Conservation (phyloP, 1,284 basidiomycete genomes). For the Sporisorium exsertum region DNA sequence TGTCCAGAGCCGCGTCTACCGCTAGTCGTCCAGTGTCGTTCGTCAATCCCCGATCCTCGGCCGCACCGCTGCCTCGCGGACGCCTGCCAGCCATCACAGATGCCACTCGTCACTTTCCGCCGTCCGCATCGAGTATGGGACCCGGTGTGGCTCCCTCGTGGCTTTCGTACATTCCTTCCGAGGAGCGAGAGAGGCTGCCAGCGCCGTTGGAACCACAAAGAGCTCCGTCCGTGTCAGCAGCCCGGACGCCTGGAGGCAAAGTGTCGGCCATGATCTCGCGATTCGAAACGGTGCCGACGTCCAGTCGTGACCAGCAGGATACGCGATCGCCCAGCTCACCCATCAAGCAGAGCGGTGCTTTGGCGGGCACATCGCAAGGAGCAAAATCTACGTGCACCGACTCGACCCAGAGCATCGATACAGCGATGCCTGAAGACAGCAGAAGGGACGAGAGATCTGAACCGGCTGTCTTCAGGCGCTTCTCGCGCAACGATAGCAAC, state of each 20-base stretch:
- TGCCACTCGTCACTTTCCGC: constrained; percentile 61
- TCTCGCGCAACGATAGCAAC: constrained; percentile 8
- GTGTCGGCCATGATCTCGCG: constrained; percentile 50
- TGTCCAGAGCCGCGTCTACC: constrained; percentile 24
- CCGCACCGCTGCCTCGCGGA: constrained; percentile 54
- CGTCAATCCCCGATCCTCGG: constrained; percentile 52
- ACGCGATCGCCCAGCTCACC: constrained; percentile 4
- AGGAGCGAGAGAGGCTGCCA: constrained; percentile 38
- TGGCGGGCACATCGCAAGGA: neutral
- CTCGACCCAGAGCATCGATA: constrained; percentile 8
- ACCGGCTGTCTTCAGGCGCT: constrained; percentile 27
- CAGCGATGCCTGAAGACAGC: neutral
- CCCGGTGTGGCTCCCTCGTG: constrained; percentile 36
- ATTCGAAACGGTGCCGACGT: constrained; percentile 24
- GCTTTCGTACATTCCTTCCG: constrained; percentile 47
- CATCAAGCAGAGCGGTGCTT: neutral
- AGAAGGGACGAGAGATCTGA: neutral
- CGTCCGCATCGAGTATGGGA: constrained; percentile 29
- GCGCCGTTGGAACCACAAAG: constrained; percentile 37
- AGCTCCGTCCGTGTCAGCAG: neutral
- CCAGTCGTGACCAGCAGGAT: constrained; percentile 4
- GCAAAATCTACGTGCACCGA: neutral
- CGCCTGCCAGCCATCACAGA: constrained; percentile 59
- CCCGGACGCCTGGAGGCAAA: constrained; percentile 23
- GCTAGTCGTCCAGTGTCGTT: constrained; percentile 44